These are phyloP conservation scores for Nothophaeocryptopus gaeumannii DNA, from an alignment of 2,329 filamentous ascomycete genomes.

Conservation along the genomic window DNA sequence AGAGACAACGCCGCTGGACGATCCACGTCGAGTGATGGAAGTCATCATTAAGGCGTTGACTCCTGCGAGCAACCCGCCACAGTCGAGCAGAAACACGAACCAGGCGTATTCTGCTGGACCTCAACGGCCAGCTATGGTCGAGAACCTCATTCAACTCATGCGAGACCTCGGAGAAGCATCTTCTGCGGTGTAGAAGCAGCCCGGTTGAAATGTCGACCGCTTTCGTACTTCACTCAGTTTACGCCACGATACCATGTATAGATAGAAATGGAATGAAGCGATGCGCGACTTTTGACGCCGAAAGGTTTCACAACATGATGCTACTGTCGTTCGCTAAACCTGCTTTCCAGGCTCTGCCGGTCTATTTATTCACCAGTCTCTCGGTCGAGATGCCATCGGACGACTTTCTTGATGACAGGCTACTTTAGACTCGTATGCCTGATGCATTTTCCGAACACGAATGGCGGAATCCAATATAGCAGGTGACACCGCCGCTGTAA, in stretches of 20 bases:
- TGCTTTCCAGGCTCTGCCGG: too few relatives aligned
- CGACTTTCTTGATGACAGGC: slow-evolving; percentile 33
- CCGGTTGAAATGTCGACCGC: too few relatives aligned
- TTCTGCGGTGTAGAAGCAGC: slow-evolving; percentile 13
- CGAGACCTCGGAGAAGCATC: slow-evolving; percentile 21
- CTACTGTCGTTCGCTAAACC: neutral
- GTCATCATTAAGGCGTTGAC: slow-evolving; percentile 21
- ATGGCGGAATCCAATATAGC: slow-evolving; percentile 51
- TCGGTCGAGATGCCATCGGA: slow-evolving; percentile 8
- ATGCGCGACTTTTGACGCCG: neutral
- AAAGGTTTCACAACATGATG: too few relatives aligned
- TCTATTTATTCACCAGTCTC: slow-evolving; percentile 9
- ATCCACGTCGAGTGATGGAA: slow-evolving; percentile 21
- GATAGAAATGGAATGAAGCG: neutral
- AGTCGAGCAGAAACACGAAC: slow-evolving; percentile 1
- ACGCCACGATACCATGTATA: slow-evolving; percentile 10
- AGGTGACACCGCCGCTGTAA: slow-evolving; percentile 49
- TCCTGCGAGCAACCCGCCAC: slow-evolving; percentile 17
- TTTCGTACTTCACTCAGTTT: neutral
- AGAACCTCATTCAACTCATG: slow-evolving; percentile 23
- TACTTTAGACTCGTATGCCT: slow-evolving; percentile 51
- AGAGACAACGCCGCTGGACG: slow-evolving; percentile 17
- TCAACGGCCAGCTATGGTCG: slow-evolving; percentile 22
- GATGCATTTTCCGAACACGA: slow-evolving; percentile 52
- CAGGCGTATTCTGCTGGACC: slow-evolving; percentile 6